Percentiles rank a stretch among this genome's conserved stretches.
Evolutionary conservation across 371 early-diverging fungal genomes (phyloP).

Genomic region (Vairimorpha ceranae): DNA sequence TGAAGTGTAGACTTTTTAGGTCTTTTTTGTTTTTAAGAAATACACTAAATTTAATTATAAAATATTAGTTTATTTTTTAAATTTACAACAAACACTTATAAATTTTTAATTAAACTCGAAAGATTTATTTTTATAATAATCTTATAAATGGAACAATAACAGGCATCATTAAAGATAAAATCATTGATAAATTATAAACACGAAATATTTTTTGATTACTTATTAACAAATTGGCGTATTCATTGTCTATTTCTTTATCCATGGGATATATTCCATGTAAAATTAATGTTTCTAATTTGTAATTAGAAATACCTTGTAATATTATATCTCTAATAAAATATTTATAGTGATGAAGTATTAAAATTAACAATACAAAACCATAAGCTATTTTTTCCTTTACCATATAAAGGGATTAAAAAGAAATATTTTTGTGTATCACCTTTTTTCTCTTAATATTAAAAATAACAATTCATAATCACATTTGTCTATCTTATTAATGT

Average conservation of each 20-base stretch:
- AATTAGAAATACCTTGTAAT: not conserved
- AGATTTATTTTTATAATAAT: not conserved
- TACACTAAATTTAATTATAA: too few species aligned
- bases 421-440: too few species aligned
- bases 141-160: not conserved
- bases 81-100: too few species aligned
- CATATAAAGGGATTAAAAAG: too few species aligned
- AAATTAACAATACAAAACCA: not conserved
- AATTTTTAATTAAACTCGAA: too few species aligned
- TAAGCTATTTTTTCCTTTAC: too few species aligned
- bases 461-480: not conserved
- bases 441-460: too few species aligned
- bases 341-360: not conserved
- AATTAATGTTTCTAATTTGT: not conserved
- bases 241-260: not conserved
- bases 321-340: not conserved
- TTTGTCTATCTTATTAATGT: slow-evolving; percentile 1
- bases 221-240: not conserved
- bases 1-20: too few species aligned
- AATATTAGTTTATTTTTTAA: too few species aligned
- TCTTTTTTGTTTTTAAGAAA: too few species aligned
- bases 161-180: not conserved
- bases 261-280: not conserved
- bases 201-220: not conserved
- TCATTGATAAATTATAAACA: not conserved